Conservation (phyloP, 2,329 filamentous ascomycete genomes). For the Arthroderma uncinatum region DNA sequence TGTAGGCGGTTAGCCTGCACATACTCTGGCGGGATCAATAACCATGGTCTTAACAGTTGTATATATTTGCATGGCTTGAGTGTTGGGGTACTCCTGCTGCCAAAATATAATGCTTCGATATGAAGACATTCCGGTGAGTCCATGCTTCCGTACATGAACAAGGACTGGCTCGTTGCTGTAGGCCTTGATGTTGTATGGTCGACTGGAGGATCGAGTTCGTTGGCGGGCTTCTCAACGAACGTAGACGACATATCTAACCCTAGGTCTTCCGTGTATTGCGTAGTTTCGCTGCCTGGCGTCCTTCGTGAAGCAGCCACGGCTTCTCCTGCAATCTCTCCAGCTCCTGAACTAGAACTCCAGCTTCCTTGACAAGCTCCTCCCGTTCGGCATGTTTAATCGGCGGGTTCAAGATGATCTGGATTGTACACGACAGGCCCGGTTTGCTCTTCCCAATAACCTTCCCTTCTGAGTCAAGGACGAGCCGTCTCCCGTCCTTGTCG, state of each 20-base stretch:
- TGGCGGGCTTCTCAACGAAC: too few relatives aligned
- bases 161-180: too few relatives aligned
- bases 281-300: neutral
- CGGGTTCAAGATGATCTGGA: neutral
- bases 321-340: neutral
- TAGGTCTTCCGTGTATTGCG: neutral
- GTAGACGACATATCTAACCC: too few relatives aligned
- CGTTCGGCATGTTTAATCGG: neutral
- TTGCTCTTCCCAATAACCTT: neutral
- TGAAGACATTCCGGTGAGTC: too few relatives aligned
- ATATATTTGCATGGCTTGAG: neutral
- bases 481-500: slow-evolving; percentile 24
- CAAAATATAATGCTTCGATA: too few relatives aligned
- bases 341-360: neutral
- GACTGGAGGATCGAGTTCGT: too few relatives aligned
- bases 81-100: too few relatives aligned
- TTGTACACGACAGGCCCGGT: neutral
- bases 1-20: neutral
- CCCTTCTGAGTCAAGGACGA: neutral
- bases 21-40: neutral
- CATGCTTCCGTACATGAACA: too few relatives aligned
- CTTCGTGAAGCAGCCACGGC: neutral
- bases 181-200: too few relatives aligned
- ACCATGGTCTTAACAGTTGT: neutral
- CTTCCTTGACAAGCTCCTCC: neutral